A percentile compares a stretch with the other conserved stretches of the same genome.
Conservation (phyloP, 805 yeast species). For the Nakazawaea wickerhamii region DNA sequence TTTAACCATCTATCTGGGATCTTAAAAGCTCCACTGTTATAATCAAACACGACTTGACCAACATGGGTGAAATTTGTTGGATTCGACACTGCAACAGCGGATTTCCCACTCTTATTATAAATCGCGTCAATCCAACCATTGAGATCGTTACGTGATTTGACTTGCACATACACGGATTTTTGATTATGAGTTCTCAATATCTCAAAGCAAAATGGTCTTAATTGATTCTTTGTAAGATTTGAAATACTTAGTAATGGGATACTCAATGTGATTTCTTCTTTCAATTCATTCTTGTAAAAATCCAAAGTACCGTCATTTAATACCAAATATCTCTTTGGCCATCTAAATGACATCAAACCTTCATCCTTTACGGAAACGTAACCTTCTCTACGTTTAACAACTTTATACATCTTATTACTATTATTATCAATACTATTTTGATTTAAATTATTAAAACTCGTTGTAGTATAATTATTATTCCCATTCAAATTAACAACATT, state of each 20-base stretch:
- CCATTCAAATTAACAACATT: slow-evolving; percentile 11
- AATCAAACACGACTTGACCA: slow-evolving; percentile 85
- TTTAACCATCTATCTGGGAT: slow-evolving; percentile 55
- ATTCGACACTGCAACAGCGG: slow-evolving; percentile 57
- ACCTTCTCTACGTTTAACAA: slow-evolving; percentile 47
- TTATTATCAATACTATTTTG: background rate
- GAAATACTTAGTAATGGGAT: slow-evolving; percentile 56
- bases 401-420: slow-evolving; percentile 24
- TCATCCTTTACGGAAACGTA: slow-evolving; percentile 94
- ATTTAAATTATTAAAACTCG: background rate
- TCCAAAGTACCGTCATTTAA: slow-evolving; percentile 70
- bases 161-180: slow-evolving; percentile 67
- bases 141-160: slow-evolving; percentile 74
- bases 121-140: slow-evolving; percentile 90
- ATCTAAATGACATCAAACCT: slow-evolving; percentile 80
- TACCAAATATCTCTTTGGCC: slow-evolving; percentile 87
- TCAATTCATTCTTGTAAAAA: slow-evolving; percentile 63
- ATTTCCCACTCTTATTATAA: slow-evolving; percentile 41
- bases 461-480: background rate
- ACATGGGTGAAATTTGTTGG: slow-evolving; percentile 95
- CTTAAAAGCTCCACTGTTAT: slow-evolving; percentile 54
- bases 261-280: slow-evolving; percentile 41
- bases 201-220: slow-evolving; percentile 79
- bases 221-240: slow-evolving; percentile 60
- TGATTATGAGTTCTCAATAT: slow-evolving; percentile 37